Evolutionary conservation across 345 rosid genomes (phyloP), one percentile per base, ranked within the genome.

Genomic region (Sisymbrium irio): DNA sequence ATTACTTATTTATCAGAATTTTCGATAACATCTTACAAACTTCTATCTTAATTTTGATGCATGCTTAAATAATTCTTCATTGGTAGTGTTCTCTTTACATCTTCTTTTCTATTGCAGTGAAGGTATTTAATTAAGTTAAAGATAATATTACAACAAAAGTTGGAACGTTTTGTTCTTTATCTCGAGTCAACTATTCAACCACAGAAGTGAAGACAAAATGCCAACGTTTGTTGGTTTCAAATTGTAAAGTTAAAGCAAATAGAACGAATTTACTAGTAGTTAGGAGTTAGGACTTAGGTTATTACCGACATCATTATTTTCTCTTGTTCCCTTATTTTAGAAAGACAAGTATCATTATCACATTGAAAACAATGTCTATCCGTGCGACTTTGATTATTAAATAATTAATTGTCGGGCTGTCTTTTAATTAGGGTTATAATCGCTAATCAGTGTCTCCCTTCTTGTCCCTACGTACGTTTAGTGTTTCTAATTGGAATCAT

Each of bases 251-350:
- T 30, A 74, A 57, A 64, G 36, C n/a, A 62, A 62, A 39, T 62
- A 50, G 45, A 63, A 4, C 18, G 40, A 46, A 37, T 25, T 9
- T 33, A 27, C 28, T 33, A 25, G 67, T 74, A 30, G 68, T 75
- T 60, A 51, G 32, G 62, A 30, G 68, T 75, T 60, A 51, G 32
- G 62, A 67, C 68, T 75, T 75, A 61, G 63, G 69, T 61, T 42
- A 75, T 75, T 75, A 75, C 79, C 79, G 79, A 75, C 79, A 75
- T 75, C 30, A 75, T 68, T 40, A 75, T 62, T 19, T 9, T 25
- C 57, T 32, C 69, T 75, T 68, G 79, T 75, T 69, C 69, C 74
- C 78, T 68, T 32, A 45, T 51, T 53, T 53, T 47, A 51, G 51
- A 68, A 61, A 68, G 74, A 65, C 58, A 68, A 42, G 41, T 53